phyloP scores from a whole-genome alignment of 805 yeast genomes.

The Starmerella apicola region DNA sequence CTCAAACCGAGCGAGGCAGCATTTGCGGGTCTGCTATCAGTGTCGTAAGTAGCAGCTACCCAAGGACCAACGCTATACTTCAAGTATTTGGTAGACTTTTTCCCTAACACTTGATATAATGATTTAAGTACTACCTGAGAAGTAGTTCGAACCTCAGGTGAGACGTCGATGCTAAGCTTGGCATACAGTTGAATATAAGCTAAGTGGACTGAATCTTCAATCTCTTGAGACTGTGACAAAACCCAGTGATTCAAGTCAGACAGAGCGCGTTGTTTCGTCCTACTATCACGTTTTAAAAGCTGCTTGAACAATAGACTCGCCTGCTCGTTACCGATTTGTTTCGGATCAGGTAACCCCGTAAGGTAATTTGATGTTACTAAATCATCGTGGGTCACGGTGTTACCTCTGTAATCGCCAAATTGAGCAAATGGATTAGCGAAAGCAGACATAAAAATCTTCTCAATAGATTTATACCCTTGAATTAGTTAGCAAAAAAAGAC shows the following conservation, averaged over 20 bases:
- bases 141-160: conserved; percentile 47
- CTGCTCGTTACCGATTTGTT: conserved; percentile 35
- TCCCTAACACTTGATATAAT: conserved; percentile 40
- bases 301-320: conserved; percentile 60
- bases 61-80: conserved; percentile 63
- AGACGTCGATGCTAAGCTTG: conserved; percentile 59
- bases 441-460: conserved; percentile 12
- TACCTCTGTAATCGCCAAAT: conserved; percentile 13
- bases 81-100: conserved; percentile 49
- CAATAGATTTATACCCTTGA: neutral
- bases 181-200: conserved; percentile 67
- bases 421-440: conserved; percentile 19
- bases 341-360: conserved; percentile 66
- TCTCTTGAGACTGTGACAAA: conserved; percentile 21
- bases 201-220: conserved; percentile 52
- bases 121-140: conserved; percentile 56
- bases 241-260: conserved; percentile 33
- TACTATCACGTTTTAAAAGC: conserved; percentile 62
- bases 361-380: conserved; percentile 62
- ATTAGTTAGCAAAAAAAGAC: no score
- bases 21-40: conserved; percentile 48
- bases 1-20: conserved; percentile 38
- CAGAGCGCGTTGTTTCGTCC: conserved; percentile 75
- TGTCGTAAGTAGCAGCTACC: conserved; percentile 59
- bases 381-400: conserved; percentile 7